Evolutionary conservation across 1,284 basidiomycete genomes (phyloP).

Genomic region (Omphalotus olearius): DNA sequence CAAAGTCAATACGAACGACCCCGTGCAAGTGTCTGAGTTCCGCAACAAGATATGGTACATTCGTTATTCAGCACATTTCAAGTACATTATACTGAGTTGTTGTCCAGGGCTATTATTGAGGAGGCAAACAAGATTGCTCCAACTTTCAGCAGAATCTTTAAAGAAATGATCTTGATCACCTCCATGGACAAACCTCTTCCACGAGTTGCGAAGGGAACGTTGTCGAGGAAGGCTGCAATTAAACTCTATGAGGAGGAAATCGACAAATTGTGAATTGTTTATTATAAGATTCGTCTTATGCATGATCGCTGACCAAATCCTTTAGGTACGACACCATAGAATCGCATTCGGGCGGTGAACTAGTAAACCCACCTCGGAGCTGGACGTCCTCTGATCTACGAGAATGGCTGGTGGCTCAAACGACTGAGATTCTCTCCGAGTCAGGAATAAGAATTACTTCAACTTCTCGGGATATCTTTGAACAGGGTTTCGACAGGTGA

Average conservation of each 20-base stretch:
- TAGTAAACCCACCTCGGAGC: background rate
- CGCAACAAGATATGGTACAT: constrained; percentile 22
- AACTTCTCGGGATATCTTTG: constrained; percentile 30
- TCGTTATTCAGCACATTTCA: background rate
- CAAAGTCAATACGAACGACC: constrained; percentile 5
- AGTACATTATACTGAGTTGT: background rate
- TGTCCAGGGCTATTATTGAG: constrained; percentile 26
- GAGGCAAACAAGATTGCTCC: constrained; percentile 35
- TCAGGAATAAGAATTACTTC: constrained; percentile 17
- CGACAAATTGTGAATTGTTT: background rate
- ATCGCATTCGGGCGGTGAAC: background rate
- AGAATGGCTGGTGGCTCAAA: background rate
- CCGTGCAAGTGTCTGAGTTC: constrained; percentile 13
- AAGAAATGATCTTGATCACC: constrained; percentile 22
- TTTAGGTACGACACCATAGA: background rate
- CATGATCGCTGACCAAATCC: background rate
- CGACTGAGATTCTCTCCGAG: constrained; percentile 25
- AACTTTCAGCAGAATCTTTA: constrained; percentile 36
- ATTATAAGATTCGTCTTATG: background rate
- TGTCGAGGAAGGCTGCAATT: constrained; percentile 16
- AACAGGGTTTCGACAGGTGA: constrained; percentile 35
- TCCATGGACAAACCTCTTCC: background rate
- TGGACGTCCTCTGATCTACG: background rate
- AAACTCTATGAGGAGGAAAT: constrained; percentile 6
- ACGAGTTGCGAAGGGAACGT: constrained; percentile 26